Percentiles rank a stretch among this genome's conserved stretches.
phyloP scores from a whole-genome alignment of 2,329 filamentous ascomycete species.

The Stemphylium vesicarium region DNA sequence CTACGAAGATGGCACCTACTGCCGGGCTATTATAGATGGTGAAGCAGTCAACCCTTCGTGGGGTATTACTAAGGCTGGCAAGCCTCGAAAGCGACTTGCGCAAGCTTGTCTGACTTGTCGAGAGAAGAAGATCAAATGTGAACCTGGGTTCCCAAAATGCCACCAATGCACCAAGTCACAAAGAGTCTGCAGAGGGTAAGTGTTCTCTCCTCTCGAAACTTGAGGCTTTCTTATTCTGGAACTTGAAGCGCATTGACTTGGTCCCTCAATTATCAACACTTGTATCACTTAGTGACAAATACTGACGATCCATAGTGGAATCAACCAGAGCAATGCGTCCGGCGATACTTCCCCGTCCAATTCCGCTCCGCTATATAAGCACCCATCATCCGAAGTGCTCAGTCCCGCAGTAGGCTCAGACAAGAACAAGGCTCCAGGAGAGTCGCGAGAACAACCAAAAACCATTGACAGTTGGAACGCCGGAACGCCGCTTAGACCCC shows the following conservation, averaged over 20 bases:
- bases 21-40: slow-evolving; percentile 83
- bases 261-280: slow-evolving; percentile 19
- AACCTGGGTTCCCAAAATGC: slow-evolving; percentile 85
- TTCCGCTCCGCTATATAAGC: slow-evolving; percentile 41
- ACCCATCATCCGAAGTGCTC: slow-evolving; percentile 36
- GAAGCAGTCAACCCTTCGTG: slow-evolving; percentile 88
- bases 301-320: slow-evolving; percentile 38
- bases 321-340: slow-evolving; percentile 43
- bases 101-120: slow-evolving; percentile 93
- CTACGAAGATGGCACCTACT: slow-evolving; percentile 83
- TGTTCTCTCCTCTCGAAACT: slow-evolving; percentile 10
- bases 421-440: slow-evolving; percentile 37
- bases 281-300: slow-evolving; percentile 40
- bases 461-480: slow-evolving; percentile 38
- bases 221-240: slow-evolving; percentile 5
- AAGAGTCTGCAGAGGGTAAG: slow-evolving; percentile 74
- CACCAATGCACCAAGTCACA: slow-evolving; percentile 93
- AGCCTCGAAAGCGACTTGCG: slow-evolving; percentile 86
- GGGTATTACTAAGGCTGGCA: slow-evolving; percentile 93
- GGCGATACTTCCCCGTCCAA: slow-evolving; percentile 43
- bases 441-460: slow-evolving; percentile 38
- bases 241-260: slow-evolving; percentile 32
- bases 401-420: slow-evolving; percentile 40
- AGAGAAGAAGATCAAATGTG: slow-evolving; percentile 98
- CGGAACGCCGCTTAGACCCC: slow-evolving; percentile 33